Conservation (phyloP, 1,139 yeast genomes). For the Maudiozyma humilis region DNA sequence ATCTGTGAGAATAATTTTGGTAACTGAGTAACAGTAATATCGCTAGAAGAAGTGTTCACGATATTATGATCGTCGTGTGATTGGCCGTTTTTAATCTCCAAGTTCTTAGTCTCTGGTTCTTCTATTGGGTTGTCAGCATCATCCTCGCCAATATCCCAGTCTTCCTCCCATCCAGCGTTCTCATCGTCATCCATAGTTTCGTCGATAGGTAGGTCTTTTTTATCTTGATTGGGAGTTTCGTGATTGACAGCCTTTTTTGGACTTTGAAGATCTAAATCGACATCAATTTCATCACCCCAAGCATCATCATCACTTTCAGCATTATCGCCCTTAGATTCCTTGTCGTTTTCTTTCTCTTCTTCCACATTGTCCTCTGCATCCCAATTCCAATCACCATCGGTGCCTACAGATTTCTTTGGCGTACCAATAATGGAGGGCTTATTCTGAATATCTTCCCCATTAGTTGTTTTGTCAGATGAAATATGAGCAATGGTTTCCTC, state of each 20-base stretch:
- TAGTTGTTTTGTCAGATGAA: background rate
- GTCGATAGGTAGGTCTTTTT: slow-evolving; percentile 3
- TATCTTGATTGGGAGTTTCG: too few relatives aligned
- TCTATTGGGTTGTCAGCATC: too few relatives aligned
- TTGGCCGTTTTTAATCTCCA: background rate
- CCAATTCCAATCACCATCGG: slow-evolving; percentile 12
- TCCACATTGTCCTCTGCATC: slow-evolving; percentile 9
- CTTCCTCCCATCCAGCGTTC: slow-evolving; percentile 26
- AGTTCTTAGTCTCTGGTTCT: background rate
- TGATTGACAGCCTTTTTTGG: slow-evolving; percentile 5
- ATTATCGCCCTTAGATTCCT: slow-evolving; percentile 8
- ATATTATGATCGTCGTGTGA: background rate
- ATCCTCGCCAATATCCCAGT: slow-evolving; percentile 24
- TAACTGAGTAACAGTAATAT: slow-evolving; percentile 15
- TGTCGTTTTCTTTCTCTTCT: slow-evolving; percentile 7
- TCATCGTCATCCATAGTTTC: slow-evolving; percentile 5
- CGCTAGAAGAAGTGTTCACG: background rate
- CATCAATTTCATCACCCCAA: slow-evolving; percentile 24
- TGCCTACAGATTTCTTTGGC: background rate
- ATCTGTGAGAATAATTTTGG: slow-evolving; percentile 14
- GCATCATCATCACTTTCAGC: slow-evolving; percentile 12
- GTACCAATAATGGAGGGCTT: background rate
- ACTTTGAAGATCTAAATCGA: slow-evolving; percentile 13
- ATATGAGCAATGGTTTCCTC: background rate
- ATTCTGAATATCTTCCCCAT: background rate